Conservation (phyloP, 1,284 basidiomycete genomes). For the Boletus smithii region DNA sequence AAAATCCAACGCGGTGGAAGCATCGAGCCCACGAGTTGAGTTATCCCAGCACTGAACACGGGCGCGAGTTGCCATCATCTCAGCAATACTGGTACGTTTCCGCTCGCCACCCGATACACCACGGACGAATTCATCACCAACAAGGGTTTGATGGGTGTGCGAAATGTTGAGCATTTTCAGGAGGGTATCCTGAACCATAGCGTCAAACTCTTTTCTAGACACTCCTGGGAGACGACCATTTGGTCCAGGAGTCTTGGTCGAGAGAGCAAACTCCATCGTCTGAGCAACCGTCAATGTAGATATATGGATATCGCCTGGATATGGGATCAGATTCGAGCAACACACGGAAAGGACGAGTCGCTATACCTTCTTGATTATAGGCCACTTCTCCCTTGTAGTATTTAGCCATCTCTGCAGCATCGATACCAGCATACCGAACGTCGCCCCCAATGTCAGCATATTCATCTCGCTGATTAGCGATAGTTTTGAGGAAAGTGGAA, state of each 20-base stretch:
- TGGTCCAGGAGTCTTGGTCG: slow-evolving; percentile 63
- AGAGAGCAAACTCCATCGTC: slow-evolving; percentile 65
- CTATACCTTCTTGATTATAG: slow-evolving; percentile 74
- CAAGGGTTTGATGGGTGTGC: slow-evolving; percentile 72
- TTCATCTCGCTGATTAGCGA: slow-evolving; percentile 67
- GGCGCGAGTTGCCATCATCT: slow-evolving; percentile 79
- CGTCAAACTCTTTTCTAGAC: slow-evolving; percentile 56
- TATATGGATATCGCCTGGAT: slow-evolving; percentile 67
- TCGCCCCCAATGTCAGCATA: slow-evolving; percentile 63
- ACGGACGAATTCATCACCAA: slow-evolving; percentile 81
- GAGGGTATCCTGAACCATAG: slow-evolving; percentile 57
- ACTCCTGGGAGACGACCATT: slow-evolving; percentile 70
- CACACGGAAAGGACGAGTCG: neutral
- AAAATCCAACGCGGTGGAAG: slow-evolving; percentile 81
- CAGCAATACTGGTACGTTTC: slow-evolving; percentile 84
- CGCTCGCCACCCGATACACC: slow-evolving; percentile 86
- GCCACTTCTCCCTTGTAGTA: slow-evolving; percentile 80
- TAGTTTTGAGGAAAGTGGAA: slow-evolving; percentile 73
- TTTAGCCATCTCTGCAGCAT: slow-evolving; percentile 60
- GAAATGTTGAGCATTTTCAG: slow-evolving; percentile 79
- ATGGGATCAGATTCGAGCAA: slow-evolving; percentile 2
- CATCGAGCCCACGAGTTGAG: slow-evolving; percentile 82
- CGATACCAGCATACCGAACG: slow-evolving; percentile 72
- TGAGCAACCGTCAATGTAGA: slow-evolving; percentile 75
- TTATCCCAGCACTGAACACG: slow-evolving; percentile 83